A percentile compares a stretch with the other conserved stretches of the same genome.
Evolutionary conservation across 345 rosid species (phyloP).

Genomic region (Melaleuca alternifolia): DNA sequence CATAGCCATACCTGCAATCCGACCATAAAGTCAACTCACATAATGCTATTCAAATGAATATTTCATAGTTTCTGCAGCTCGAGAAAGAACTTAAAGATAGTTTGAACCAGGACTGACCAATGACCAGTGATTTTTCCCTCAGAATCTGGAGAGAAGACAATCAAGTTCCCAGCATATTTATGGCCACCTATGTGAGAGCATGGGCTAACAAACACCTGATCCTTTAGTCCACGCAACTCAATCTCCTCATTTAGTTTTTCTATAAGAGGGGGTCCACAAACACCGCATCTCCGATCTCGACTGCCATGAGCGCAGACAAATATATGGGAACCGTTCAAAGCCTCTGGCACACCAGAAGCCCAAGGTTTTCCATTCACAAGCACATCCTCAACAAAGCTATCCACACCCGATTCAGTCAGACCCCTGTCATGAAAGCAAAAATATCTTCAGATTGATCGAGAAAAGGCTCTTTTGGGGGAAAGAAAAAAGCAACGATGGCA

Average conservation of each 20-base stretch:
- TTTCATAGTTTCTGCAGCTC: not conserved
- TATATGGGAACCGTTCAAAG: slow-evolving; percentile 52
- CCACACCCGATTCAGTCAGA: slow-evolving; percentile 51
- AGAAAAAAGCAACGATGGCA: not conserved
- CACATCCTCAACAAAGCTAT: slow-evolving; percentile 79
- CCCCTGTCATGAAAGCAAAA: slow-evolving; percentile 27
- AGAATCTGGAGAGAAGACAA: slow-evolving; percentile 54
- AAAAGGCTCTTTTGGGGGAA: not conserved
- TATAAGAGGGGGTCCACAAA: slow-evolving; percentile 86
- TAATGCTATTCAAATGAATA: not conserved
- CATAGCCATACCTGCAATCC: slow-evolving; percentile 85
- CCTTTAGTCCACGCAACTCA: slow-evolving; percentile 46
- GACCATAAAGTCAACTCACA: not conserved
- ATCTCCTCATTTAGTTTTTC: slow-evolving; percentile 65
- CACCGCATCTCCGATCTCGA: slow-evolving; percentile 92
- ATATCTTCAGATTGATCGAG: not conserved
- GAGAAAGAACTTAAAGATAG: not conserved
- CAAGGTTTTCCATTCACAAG: slow-evolving; percentile 72
- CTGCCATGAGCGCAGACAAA: slow-evolving; percentile 92
- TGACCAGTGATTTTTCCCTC: slow-evolving; percentile 62
- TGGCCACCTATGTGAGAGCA: slow-evolving; percentile 97
- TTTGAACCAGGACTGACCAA: slow-evolving; percentile 35
- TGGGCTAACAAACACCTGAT: slow-evolving; percentile 47
- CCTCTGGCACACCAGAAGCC: slow-evolving; percentile 54
- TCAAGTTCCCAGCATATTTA: slow-evolving; percentile 95